Percentiles rank a stretch among this genome's conserved stretches.
These are phyloP conservation scores for Scedosporium dehoogii DNA, from an alignment of 2,329 filamentous ascomycete species.

Conservation along the genomic window DNA sequence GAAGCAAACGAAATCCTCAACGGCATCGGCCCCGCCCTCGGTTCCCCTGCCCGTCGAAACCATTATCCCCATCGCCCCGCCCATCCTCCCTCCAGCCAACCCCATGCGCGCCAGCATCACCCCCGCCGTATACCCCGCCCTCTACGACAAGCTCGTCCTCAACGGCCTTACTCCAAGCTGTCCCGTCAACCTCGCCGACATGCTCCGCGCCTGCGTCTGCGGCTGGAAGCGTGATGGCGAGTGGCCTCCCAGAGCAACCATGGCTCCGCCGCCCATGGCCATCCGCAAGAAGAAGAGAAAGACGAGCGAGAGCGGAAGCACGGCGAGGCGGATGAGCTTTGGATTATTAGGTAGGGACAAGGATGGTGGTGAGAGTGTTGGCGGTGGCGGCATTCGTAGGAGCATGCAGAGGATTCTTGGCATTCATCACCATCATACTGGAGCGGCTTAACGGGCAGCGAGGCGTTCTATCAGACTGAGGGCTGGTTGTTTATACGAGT, in stretches of 20 bases:
- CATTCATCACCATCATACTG: neutral
- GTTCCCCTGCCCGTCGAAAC: slow-evolving; percentile 33
- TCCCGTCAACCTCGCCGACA: slow-evolving; percentile 76
- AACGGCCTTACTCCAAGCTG: slow-evolving; percentile 73
- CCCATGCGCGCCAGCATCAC: slow-evolving; percentile 69
- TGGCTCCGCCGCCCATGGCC: slow-evolving; percentile 33
- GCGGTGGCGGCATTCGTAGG: slow-evolving; percentile 25
- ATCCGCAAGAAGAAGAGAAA: slow-evolving; percentile 31
- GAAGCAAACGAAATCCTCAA: slow-evolving; percentile 3
- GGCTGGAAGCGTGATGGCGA: slow-evolving; percentile 92
- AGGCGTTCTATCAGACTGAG: neutral
- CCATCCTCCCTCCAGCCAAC: slow-evolving; percentile 64
- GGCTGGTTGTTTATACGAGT: neutral
- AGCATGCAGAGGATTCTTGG: slow-evolving; percentile 31
- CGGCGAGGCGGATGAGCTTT: slow-evolving; percentile 35
- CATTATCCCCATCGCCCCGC: slow-evolving; percentile 62
- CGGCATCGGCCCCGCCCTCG: slow-evolving; percentile 1
- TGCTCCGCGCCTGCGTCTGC: slow-evolving; percentile 70
- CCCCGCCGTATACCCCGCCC: slow-evolving; percentile 62
- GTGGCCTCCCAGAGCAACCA: slow-evolving; percentile 64
- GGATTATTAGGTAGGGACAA: slow-evolving; percentile 33
- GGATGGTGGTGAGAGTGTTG: slow-evolving; percentile 10
- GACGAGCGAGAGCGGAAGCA: slow-evolving; percentile 15
- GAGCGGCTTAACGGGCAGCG: neutral
- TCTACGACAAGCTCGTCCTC: slow-evolving; percentile 83